phyloP scores from a whole-genome alignment of 441 rosid species.

The Biscutella laevigata region DNA sequence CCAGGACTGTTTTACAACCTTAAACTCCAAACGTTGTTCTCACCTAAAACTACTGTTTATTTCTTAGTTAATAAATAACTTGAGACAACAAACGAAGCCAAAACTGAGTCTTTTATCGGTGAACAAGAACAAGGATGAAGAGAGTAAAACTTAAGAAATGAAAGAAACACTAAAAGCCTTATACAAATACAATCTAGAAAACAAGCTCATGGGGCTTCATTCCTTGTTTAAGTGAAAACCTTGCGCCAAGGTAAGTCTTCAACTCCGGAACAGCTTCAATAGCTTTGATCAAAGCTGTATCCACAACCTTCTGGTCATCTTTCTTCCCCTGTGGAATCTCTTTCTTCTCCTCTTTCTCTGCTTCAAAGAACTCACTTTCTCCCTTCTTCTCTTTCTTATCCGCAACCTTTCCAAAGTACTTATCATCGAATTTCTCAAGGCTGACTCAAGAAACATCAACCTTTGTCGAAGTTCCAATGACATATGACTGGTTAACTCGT shows the following conservation, averaged over 20 bases:
- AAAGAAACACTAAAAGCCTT: background rate
- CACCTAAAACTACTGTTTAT: background rate
- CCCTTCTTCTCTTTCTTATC: constrained; percentile 38
- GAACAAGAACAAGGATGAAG: background rate
- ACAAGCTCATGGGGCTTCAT: constrained; percentile 59
- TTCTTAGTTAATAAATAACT: too few species aligned
- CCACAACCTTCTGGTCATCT: constrained; percentile 41
- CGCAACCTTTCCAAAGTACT: constrained; percentile 40
- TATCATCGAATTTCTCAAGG: constrained; percentile 38
- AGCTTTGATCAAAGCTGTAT: constrained; percentile 32
- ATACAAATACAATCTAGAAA: constrained; percentile 28
- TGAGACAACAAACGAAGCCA: too few species aligned
- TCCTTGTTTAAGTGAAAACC: constrained; percentile 51
- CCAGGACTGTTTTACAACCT: background rate
- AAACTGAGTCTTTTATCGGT: background rate
- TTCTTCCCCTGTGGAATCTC: constrained; percentile 32
- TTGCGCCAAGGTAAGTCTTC: constrained; percentile 39
- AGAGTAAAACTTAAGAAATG: background rate
- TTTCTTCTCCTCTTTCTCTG: constrained; percentile 42
- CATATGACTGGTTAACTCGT: constrained; percentile 73
- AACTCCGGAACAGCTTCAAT: constrained; percentile 40
- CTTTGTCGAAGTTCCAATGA: constrained; percentile 74
- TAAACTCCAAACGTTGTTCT: background rate
- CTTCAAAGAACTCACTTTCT: constrained; percentile 48
- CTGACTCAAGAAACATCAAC: constrained; percentile 42